phyloP scores from a whole-genome alignment of 2,329 filamentous ascomycete species.

The Aspergillus felis region DNA sequence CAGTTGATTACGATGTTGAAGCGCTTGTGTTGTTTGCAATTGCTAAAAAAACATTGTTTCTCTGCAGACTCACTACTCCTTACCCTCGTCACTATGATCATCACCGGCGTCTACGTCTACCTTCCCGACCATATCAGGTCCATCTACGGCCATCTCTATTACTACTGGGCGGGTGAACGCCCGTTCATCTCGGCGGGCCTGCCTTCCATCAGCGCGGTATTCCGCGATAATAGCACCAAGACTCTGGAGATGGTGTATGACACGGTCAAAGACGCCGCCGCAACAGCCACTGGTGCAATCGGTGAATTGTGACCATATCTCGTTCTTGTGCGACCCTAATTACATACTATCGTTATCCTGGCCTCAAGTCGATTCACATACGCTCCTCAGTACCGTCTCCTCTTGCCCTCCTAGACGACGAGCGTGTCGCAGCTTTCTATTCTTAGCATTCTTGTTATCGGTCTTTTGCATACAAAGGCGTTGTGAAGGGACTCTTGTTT shows the following conservation, averaged over 20 bases:
- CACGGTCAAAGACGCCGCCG: constrained; percentile 44
- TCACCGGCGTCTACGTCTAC: constrained; percentile 85
- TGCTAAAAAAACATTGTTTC: constrained; percentile 2
- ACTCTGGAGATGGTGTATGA: constrained; percentile 46
- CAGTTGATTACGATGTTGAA: not conserved
- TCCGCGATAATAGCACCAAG: constrained; percentile 27
- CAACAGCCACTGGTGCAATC: constrained; percentile 30
- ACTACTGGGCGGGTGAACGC: constrained; percentile 83
- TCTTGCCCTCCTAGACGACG: not conserved
- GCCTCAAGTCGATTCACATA: not conserved
- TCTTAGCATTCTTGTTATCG: not conserved
- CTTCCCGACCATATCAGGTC: constrained; percentile 85
- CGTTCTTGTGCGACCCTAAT: not conserved
- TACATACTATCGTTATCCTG: not conserved
- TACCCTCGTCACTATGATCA: constrained; percentile 78
- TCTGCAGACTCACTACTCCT: constrained; percentile 80
- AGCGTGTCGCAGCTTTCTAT: not conserved
- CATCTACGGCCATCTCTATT: constrained; percentile 81
- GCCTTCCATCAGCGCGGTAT: constrained; percentile 30
- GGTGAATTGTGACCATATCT: constrained; percentile 27
- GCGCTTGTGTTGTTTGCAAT: not conserved
- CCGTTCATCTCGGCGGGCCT: constrained; percentile 34
- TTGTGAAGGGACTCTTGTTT: constrained; percentile 8
- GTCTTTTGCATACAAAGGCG: not conserved
- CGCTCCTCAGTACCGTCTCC: not conserved